A percentile compares a stretch with the other conserved stretches of the same genome.
Conservation (phyloP, 1,284 basidiomycete genomes). For the Thecaphora thlaspeos region DNA sequence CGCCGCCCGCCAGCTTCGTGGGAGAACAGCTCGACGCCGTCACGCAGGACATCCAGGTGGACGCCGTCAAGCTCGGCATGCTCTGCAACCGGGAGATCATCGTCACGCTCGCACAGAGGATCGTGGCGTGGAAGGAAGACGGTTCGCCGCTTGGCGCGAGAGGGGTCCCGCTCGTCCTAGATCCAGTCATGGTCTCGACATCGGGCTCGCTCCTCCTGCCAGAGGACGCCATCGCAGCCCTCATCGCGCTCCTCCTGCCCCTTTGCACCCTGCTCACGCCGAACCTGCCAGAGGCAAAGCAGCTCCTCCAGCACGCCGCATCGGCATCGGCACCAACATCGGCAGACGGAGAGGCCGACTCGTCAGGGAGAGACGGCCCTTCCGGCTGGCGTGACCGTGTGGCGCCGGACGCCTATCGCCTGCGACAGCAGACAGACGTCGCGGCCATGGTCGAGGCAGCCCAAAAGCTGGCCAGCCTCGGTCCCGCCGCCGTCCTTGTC, state of each 20-base stretch:
- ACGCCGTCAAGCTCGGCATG: conserved; percentile 90
- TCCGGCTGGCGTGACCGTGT: too few species aligned
- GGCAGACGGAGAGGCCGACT: not conserved
- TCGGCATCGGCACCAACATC: conserved; percentile 4
- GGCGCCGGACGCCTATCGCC: too few species aligned
- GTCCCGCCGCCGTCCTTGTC: conserved; percentile 69
- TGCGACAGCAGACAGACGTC: conserved; percentile 6
- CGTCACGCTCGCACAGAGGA: conserved; percentile 49
- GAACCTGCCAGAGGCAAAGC: conserved; percentile 76
- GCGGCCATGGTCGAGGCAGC: conserved; percentile 61
- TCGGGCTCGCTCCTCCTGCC: conserved; percentile 80
- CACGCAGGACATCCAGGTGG: conserved; percentile 72
- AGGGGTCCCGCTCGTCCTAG: conserved; percentile 43
- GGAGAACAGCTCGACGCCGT: conserved; percentile 69
- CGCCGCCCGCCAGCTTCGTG: conserved; percentile 52
- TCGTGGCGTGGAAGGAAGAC: conserved; percentile 17
- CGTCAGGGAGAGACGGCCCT: too few species aligned
- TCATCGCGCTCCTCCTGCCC: conserved; percentile 71
- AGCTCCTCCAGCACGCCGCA: conserved; percentile 62
- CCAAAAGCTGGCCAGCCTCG: conserved; percentile 63
- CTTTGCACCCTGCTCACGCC: conserved; percentile 77
- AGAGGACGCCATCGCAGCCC: conserved; percentile 66
- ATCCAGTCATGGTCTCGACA: conserved; percentile 87
- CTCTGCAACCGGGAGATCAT: conserved; percentile 62
- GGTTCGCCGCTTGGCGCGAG: conserved; percentile 4